Conservation (phyloP, 1,284 basidiomycete species). For the Puccinia hordei region DNA sequence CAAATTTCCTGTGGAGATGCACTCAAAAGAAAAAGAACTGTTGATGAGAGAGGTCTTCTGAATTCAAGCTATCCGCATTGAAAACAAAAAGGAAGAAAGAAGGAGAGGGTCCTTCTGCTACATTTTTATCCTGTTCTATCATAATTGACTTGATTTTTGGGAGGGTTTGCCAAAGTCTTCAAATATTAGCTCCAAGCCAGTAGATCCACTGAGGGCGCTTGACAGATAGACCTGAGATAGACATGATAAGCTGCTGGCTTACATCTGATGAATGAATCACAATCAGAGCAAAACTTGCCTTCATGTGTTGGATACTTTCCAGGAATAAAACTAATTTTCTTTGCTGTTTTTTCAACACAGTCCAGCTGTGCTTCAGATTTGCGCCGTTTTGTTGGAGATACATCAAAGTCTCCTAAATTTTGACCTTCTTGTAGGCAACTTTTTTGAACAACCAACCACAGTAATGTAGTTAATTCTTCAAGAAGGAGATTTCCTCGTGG, state of each 20-base stretch:
- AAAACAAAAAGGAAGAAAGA: no score
- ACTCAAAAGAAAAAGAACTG: no score
- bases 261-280: neutral
- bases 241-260: neutral
- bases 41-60: no score
- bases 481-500: neutral
- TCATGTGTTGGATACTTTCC: conserved; percentile 13
- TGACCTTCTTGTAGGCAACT: neutral
- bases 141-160: neutral
- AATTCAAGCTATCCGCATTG: no score
- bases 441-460: neutral
- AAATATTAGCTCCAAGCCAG: conserved; percentile 2
- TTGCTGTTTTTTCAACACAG: no score
- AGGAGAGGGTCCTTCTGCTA: no score
- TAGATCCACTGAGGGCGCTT: neutral
- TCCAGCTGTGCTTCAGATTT: neutral
- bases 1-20: no score
- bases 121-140: neutral
- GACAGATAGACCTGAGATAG: neutral
- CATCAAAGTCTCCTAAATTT: neutral
- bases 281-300: neutral
- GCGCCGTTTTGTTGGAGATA: neutral
- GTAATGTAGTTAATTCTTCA: neutral
- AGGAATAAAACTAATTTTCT: neutral
- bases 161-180: neutral